These are phyloP conservation scores for Suillus paluster DNA, from an alignment of 768 basidiomycete genomes.

Conservation along the genomic window DNA sequence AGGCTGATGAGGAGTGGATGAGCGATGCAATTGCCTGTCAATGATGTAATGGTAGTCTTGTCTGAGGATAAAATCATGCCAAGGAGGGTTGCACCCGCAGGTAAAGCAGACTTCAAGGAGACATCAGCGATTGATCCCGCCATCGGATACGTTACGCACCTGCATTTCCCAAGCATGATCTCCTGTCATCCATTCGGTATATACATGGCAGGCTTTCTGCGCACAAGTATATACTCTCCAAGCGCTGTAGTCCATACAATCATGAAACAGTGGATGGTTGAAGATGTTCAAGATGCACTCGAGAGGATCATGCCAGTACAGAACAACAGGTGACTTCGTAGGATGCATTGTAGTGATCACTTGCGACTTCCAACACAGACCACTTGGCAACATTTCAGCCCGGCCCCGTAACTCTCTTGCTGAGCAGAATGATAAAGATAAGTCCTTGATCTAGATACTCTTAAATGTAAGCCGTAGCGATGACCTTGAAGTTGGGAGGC, in stretches of 20 bases:
- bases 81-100: constrained; percentile 20
- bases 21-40: constrained; percentile 29
- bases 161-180: constrained; percentile 31
- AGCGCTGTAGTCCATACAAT: constrained; percentile 23
- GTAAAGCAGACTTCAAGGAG: constrained; percentile 16
- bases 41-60: constrained; percentile 37
- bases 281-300: constrained; percentile 27
- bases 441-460: neutral
- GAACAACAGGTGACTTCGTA: constrained; percentile 24
- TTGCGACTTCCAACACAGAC: constrained; percentile 26
- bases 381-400: constrained; percentile 23
- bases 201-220: constrained; percentile 14
- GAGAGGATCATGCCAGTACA: constrained; percentile 31
- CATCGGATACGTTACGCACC: constrained; percentile 24
- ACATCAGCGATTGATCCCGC: neutral
- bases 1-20: constrained; percentile 37
- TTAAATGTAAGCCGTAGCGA: neutral
- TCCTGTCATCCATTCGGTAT: constrained; percentile 28
- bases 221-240: constrained; percentile 12
- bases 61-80: constrained; percentile 35
- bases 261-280: constrained; percentile 22
- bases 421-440: constrained; percentile 23
- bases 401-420: constrained; percentile 26
- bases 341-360: constrained; percentile 10
- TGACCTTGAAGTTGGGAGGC: neutral